These are phyloP conservation scores for Stachybotrys chartarum DNA, from an alignment of 2,329 filamentous ascomycete genomes.

Conservation along the genomic window DNA sequence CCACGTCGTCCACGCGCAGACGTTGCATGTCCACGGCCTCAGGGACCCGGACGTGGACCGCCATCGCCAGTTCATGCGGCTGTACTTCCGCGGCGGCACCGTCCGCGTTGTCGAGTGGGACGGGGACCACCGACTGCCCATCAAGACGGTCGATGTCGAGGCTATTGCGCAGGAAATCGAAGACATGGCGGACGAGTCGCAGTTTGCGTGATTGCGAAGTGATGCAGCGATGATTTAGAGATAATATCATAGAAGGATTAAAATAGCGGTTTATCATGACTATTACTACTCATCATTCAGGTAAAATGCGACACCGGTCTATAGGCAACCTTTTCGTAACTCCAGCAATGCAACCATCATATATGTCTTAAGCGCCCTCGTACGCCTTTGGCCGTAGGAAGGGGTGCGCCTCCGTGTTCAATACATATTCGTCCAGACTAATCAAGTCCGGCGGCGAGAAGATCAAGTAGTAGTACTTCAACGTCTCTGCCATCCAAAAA, in stretches of 20 bases:
- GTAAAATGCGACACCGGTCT: too few species aligned
- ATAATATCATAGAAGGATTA: neutral
- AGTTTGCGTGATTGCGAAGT: neutral
- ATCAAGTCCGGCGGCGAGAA: constrained; percentile 52
- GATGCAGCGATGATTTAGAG: neutral
- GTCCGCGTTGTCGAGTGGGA: constrained; percentile 63
- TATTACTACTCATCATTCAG: too few species aligned
- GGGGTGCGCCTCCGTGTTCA: constrained; percentile 52
- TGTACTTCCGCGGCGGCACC: constrained; percentile 51
- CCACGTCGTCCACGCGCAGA: constrained; percentile 23
- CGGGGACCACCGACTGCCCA: constrained; percentile 62
- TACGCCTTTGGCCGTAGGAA: constrained; percentile 22
- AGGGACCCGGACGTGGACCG: constrained; percentile 55
- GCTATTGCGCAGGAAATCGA: constrained; percentile 16
- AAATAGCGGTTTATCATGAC: too few species aligned
- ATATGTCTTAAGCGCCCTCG: neutral
- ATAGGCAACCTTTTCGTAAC: too few species aligned
- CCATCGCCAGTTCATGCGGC: constrained; percentile 38
- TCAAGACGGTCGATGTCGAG: constrained; percentile 61
- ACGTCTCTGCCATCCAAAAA: constrained; percentile 64
- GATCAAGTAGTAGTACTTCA: constrained; percentile 61
- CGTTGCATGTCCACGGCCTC: constrained; percentile 36
- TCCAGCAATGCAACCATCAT: too few species aligned
- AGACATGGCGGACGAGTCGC: constrained; percentile 11
- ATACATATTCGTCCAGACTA: constrained; percentile 55